Conservation (phyloP, 768 basidiomycete genomes). For the Sistotremastrum niveocremeum region DNA sequence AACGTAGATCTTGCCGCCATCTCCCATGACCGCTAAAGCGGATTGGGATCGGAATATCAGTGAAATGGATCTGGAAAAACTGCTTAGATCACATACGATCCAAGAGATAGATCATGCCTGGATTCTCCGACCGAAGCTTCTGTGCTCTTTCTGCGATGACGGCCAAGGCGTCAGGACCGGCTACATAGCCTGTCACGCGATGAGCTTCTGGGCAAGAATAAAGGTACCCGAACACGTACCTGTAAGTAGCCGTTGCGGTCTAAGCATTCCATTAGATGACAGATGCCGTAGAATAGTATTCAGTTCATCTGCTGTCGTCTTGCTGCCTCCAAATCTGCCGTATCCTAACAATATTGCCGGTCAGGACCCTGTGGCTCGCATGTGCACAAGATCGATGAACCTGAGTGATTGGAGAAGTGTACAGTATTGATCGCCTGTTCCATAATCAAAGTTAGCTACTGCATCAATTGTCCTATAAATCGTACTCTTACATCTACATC, state of each 20-base stretch:
- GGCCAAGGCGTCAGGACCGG: slow-evolving; percentile 63
- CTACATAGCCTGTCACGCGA: slow-evolving; percentile 61
- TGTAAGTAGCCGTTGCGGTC: slow-evolving; percentile 64
- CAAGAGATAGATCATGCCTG: slow-evolving; percentile 68
- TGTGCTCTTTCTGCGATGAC: slow-evolving; percentile 50
- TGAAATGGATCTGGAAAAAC: background rate
- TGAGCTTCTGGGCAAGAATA: background rate
- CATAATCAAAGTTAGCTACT: background rate
- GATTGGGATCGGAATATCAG: background rate
- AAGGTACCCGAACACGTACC: slow-evolving; percentile 26
- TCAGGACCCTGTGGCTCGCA: background rate
- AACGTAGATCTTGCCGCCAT: slow-evolving; percentile 81
- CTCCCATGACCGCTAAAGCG: slow-evolving; percentile 79
- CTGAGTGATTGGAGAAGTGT: slow-evolving; percentile 90
- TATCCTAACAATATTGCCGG: slow-evolving; percentile 46
- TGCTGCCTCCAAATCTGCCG: slow-evolving; percentile 66
- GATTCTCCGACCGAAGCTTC: slow-evolving; percentile 43
- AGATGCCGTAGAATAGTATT: slow-evolving; percentile 57
- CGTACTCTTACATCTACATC: slow-evolving; percentile 73
- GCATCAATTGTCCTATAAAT: background rate
- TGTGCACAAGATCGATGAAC: slow-evolving; percentile 24
- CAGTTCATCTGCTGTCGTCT: slow-evolving; percentile 68
- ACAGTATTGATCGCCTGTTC: slow-evolving; percentile 76
- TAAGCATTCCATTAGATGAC: slow-evolving; percentile 62
- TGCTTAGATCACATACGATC: slow-evolving; percentile 56